Base-by-base conservation (phyloP, 2,329 filamentous ascomycete species). In the Mariannaea elegans region DNA sequence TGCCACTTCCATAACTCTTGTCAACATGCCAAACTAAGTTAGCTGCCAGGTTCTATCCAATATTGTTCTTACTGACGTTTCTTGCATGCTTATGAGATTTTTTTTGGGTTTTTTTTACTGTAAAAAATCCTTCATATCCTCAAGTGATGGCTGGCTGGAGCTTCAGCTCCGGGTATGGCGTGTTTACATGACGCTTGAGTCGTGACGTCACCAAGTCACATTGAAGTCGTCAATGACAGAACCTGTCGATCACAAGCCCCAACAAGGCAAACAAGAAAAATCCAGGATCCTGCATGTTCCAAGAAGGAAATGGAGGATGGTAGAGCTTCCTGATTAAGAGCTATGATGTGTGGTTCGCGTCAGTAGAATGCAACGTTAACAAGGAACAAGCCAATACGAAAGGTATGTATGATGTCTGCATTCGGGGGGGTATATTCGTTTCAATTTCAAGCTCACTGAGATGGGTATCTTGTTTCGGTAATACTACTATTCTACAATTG, bases 361-460 rank as follows among this genome's bases (percentile, higher is more conserved):
- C 44, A 54, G 13, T 10, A 14, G 23, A 27, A 42, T 23, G 18
- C 10, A 16, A 21, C 38, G 19, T 13, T 34, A 24, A 45, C 27
- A 19, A n/a, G 19, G 21, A 24, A 24, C 19, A 13, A 12, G 10
- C 3, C 2, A 14, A 27, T 24, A 4, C 6, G 6, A 13, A 52
- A 51, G 24, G 29, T 56, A 52, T 59, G 56, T 65, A 47, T 56
- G 45, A 18, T 61, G 55, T 68, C 58, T 59, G 47, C 12, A 62
- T 65, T 64, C 24, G 39, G n/a, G 14, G 24, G 32, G 42, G 65
- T 65, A 56, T 65, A 66, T 68, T 53, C 63, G 56, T 52, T 36
- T 52, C 61, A 54, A 38, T 58, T 68, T 55, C 53, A 62, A 47
- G 63, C 67, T 64, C 67, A 66, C 70, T 70, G 67, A 70, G 67